Evolutionary conservation across 2,329 filamentous ascomycete species (phyloP).

Genomic region (Penicillium italicum): DNA sequence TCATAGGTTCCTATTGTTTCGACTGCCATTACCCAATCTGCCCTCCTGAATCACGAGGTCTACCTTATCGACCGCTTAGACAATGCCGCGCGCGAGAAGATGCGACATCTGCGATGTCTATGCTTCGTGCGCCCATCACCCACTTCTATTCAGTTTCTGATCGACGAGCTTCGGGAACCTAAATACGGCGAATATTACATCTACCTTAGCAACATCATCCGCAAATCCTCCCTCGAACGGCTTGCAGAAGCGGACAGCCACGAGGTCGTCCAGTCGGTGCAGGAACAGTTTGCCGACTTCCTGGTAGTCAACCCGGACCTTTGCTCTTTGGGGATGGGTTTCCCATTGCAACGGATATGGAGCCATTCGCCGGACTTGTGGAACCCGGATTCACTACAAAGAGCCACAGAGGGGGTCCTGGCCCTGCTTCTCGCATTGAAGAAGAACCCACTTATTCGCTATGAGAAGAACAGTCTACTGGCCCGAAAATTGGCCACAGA

Average conservation of each 20-base stretch:
- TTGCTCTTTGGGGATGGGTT: constrained; percentile 72
- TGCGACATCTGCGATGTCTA: constrained; percentile 91
- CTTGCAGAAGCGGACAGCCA: constrained; percentile 96
- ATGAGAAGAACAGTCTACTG: constrained; percentile 83
- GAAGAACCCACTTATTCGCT: constrained; percentile 93
- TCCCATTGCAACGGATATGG: constrained; percentile 76
- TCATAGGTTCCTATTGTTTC: constrained; percentile 78
- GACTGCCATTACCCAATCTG: constrained; percentile 90
- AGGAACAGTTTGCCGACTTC: constrained; percentile 96
- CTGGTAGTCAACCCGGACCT: constrained; percentile 92
- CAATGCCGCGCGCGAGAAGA: constrained; percentile 86
- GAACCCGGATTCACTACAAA: constrained; percentile 83
- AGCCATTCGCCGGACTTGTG: constrained; percentile 76
- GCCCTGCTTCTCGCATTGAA: constrained; percentile 84
- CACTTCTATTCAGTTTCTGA: constrained; percentile 86
- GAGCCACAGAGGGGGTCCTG: constrained; percentile 81
- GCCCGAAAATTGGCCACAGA: constrained; percentile 92
- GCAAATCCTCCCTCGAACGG: constrained; percentile 91
- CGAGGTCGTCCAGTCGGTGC: constrained; percentile 88
- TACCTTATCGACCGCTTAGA: constrained; percentile 97
- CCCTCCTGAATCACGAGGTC: constrained; percentile 91
- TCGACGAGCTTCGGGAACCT: constrained; percentile 92
- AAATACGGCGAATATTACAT: constrained; percentile 97
- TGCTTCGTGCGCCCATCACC: constrained; percentile 90
- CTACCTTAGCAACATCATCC: constrained; percentile 96